A percentile compares a stretch with the other conserved stretches of the same genome.
These are phyloP conservation scores for Tetraselmis striata DNA, from an alignment of 139 green algal species.

Conservation along the genomic window DNA sequence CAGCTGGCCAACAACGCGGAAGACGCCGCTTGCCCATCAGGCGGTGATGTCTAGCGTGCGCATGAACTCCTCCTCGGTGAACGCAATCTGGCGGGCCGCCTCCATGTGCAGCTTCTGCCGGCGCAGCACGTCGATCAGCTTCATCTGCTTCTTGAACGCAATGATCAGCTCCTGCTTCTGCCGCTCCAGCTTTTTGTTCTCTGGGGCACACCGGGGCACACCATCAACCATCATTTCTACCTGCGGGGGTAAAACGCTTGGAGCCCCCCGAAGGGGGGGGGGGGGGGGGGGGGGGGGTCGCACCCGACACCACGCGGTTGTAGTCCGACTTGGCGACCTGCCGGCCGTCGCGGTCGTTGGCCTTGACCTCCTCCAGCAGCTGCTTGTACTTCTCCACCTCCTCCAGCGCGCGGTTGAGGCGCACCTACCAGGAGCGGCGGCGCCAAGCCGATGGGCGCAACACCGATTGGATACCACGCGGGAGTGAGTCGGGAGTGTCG, in stretches of 20 bases:
- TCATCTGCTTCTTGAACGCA: conserved; percentile 79
- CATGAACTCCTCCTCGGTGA: conserved; percentile 74
- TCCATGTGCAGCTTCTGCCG: conserved; percentile 76
- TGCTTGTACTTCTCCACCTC: conserved; percentile 60
- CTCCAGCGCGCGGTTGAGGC: conserved; percentile 59
- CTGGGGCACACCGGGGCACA: too few relatives aligned
- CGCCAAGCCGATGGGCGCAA: too few relatives aligned
- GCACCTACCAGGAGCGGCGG: conserved; percentile 48
- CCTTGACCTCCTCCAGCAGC: conserved; percentile 46
- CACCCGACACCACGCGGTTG: conserved; percentile 33
- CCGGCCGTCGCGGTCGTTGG: conserved; percentile 39
- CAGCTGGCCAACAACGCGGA: too few relatives aligned
- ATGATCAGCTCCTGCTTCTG: conserved; percentile 68
- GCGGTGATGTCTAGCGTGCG: not conserved
- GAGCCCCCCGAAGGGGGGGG: too few relatives aligned
- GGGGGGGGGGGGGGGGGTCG: too few relatives aligned
- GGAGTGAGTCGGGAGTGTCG: too few relatives aligned
- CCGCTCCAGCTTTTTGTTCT: conserved; percentile 62
- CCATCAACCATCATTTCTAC: too few relatives aligned
- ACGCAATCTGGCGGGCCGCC: conserved; percentile 58
- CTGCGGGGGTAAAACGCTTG: too few relatives aligned
- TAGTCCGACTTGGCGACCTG: conserved; percentile 47
- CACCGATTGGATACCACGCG: too few relatives aligned
- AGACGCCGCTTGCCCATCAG: too few relatives aligned
- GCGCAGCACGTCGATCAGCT: conserved; percentile 81